phyloP scores from a whole-genome alignment of 2,329 filamentous ascomycete species.

The Pseudogymnoascus sp. region DNA sequence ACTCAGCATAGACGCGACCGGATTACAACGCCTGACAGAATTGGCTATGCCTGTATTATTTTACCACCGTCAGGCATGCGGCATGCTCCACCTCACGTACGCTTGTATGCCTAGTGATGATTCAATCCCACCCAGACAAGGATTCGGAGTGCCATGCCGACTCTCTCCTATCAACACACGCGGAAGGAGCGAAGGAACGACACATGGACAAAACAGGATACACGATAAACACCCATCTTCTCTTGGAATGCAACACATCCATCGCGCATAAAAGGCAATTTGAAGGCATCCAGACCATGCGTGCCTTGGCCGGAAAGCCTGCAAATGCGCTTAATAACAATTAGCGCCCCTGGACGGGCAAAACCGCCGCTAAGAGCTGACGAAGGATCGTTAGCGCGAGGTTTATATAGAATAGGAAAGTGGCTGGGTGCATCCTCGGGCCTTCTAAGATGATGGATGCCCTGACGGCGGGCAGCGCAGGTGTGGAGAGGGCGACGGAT shows the following conservation, averaged over 20 bases:
- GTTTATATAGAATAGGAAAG: slow-evolving; percentile 7
- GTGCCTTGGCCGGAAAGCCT: background rate
- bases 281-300: background rate
- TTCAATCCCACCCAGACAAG: background rate
- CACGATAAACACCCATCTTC: background rate
- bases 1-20: no score
- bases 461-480: background rate
- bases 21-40: background rate
- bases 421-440: background rate
- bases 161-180: background rate
- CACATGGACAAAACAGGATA: background rate
- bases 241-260: no score
- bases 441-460: background rate
- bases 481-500: background rate
- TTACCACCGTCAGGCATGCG: background rate
- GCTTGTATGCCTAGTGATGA: background rate
- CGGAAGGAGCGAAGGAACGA: background rate
- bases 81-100: background rate
- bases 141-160: background rate
- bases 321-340: slow-evolving; percentile 1
- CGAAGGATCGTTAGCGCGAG: background rate
- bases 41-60: background rate
- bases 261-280: background rate
- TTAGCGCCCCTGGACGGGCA: background rate
- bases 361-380: background rate